Evolutionary conservation across 148 eudicot genomes (phyloP).

Genomic region (Gaultheria prostrata): DNA sequence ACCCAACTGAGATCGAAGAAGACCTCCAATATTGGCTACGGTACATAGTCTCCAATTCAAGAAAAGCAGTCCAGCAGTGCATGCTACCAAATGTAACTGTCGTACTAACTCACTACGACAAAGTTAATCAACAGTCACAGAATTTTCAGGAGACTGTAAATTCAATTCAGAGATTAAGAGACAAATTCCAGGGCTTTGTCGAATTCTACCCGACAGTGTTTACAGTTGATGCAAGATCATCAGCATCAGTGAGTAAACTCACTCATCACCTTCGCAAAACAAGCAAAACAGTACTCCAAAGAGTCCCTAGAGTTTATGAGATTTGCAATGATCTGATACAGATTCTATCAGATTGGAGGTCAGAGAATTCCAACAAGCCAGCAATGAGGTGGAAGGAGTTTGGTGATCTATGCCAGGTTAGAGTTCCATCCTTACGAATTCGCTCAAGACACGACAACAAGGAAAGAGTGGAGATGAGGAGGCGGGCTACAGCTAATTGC

Average conservation of each 20-base stretch:
- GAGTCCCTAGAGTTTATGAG: slow-evolving; percentile 81
- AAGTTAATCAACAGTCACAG: slow-evolving; percentile 52
- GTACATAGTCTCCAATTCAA: slow-evolving; percentile 83
- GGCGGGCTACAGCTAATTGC: slow-evolving; percentile 63
- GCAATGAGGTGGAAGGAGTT: slow-evolving; percentile 84
- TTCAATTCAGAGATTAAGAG: slow-evolving; percentile 58
- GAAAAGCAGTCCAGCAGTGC: slow-evolving; percentile 75
- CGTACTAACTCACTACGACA: slow-evolving; percentile 77
- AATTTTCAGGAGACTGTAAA: slow-evolving; percentile 51
- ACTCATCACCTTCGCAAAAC: slow-evolving; percentile 64
- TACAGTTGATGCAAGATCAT: slow-evolving; percentile 90
- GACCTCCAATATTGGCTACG: slow-evolving; percentile 93
- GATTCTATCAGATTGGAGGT: slow-evolving; percentile 73
- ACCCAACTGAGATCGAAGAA: slow-evolving; percentile 67
- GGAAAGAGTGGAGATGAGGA: slow-evolving; percentile 73
- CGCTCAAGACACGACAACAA: slow-evolving; percentile 56
- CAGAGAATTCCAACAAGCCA: slow-evolving; percentile 61
- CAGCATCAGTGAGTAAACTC: slow-evolving; percentile 68
- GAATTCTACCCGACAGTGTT: slow-evolving; percentile 82
- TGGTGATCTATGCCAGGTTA: slow-evolving; percentile 66
- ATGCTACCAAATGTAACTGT: slow-evolving; percentile 79
- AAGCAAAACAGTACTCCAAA: slow-evolving; percentile 61
- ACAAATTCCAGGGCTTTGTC: slow-evolving; percentile 59
- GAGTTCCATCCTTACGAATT: slow-evolving; percentile 66
- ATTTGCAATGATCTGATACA: slow-evolving; percentile 67